Evolutionary conservation across 169 alveolate genomes (phyloP).

Genomic region (Eimeria praecox): DNA sequence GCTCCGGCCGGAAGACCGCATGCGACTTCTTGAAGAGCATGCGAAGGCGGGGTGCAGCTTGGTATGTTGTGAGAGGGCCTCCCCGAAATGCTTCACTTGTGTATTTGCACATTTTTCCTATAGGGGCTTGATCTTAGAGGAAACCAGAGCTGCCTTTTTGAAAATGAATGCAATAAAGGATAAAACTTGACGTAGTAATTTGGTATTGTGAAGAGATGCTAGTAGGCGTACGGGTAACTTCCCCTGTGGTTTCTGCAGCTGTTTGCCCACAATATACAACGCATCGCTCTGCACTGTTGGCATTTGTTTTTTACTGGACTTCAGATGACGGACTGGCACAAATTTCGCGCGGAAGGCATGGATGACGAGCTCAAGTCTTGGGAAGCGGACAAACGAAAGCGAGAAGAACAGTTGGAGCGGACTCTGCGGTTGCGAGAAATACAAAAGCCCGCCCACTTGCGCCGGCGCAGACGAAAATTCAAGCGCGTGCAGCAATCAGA

Average conservation of each 20-base stretch:
- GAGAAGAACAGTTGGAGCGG: conserved; percentile 32
- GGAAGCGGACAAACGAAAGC: conserved; percentile 49
- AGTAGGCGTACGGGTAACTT: not conserved
- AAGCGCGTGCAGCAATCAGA: conserved; percentile 74
- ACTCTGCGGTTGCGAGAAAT: conserved; percentile 55
- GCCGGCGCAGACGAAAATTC: conserved; percentile 35
- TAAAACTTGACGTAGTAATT: not conserved
- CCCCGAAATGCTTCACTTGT: not conserved
- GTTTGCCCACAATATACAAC: not conserved
- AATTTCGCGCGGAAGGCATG: conserved; percentile 48
- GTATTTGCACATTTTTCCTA: not conserved
- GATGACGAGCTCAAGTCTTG: conserved; percentile 44
- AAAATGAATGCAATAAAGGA: not conserved
- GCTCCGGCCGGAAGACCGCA: conserved; percentile 71
- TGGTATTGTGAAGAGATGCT: not conserved
- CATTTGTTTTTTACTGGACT: not conserved
- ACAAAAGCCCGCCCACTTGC: conserved; percentile 74
- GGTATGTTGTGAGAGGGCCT: not conserved
- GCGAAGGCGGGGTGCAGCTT: not conserved
- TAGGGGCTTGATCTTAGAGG: not conserved
- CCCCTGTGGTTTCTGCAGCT: not conserved
- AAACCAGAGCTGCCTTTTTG: not conserved
- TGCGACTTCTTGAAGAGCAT: conserved; percentile 37
- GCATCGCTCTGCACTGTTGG: not conserved
- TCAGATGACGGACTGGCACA: conserved; percentile 29